Evolutionary conservation across 306 rosid species (phyloP).

Genomic region (Gillenia trifoliata): DNA sequence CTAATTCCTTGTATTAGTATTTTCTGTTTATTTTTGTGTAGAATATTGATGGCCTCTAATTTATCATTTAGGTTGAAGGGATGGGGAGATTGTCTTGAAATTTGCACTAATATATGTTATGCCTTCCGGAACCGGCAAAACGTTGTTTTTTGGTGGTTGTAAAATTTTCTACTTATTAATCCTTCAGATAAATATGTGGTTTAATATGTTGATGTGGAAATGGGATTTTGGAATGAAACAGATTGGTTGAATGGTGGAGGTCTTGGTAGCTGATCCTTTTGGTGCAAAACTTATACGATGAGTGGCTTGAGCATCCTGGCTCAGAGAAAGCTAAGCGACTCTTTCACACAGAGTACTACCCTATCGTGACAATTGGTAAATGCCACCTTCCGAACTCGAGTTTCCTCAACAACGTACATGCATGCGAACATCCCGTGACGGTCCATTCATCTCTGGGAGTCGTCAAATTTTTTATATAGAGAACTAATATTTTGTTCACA

Average conservation of each 20-base stretch:
- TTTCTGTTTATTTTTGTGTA: slow-evolving; percentile 6
- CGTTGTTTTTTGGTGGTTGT: slow-evolving; percentile 23
- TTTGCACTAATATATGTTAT: slow-evolving; percentile 83
- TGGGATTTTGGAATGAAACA: slow-evolving; percentile 14
- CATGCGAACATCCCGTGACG: not conserved
- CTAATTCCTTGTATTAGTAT: not conserved
- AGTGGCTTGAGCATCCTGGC: slow-evolving; percentile 86
- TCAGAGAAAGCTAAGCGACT: slow-evolving; percentile 81
- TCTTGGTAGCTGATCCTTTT: slow-evolving; percentile 59
- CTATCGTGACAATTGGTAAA: slow-evolving; percentile 72
- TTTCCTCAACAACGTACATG: not conserved
- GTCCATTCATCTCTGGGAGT: not conserved
- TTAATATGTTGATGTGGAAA: not conserved
- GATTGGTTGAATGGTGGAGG: slow-evolving; percentile 99
- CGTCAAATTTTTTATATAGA: not conserved
- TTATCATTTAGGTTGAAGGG: slow-evolving; percentile 70
- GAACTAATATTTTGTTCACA: not conserved
- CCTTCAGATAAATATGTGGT: not conserved
- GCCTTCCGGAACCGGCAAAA: slow-evolving; percentile 92
- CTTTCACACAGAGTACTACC: slow-evolving; percentile 79
- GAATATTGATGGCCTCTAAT: slow-evolving; percentile 14
- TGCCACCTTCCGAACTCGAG: not conserved
- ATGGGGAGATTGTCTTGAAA: slow-evolving; percentile 65
- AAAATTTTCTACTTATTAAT: too few species aligned
- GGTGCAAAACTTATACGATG: slow-evolving; percentile 54